Conservation (phyloP, 805 yeast genomes). For the Yamadazyma nakazawae region DNA sequence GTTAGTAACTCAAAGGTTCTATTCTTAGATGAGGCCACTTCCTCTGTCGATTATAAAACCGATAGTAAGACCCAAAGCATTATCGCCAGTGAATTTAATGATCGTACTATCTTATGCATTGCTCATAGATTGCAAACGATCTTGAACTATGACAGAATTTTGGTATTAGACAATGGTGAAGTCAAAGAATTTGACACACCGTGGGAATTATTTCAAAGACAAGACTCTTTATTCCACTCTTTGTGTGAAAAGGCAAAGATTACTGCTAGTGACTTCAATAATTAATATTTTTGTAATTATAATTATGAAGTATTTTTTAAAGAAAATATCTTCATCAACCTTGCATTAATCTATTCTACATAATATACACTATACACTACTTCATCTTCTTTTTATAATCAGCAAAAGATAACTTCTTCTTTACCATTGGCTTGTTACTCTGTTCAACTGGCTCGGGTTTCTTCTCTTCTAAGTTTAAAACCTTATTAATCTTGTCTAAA, state of each 20-base stretch:
- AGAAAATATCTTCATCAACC: background rate
- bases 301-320: background rate
- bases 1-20: conserved; percentile 71
- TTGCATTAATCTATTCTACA: background rate
- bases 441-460: conserved; percentile 7
- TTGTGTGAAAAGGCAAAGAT: conserved; percentile 61
- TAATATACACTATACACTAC: conserved; percentile 9
- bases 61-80: conserved; percentile 75
- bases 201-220: conserved; percentile 48
- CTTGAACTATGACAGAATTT: conserved; percentile 67
- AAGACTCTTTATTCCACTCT: conserved; percentile 54
- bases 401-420: conserved; percentile 64
- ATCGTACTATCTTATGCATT: conserved; percentile 79
- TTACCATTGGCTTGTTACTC: conserved; percentile 14
- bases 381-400: conserved; percentile 64
- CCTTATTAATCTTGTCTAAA: conserved; percentile 3
- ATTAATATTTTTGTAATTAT: background rate
- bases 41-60: conserved; percentile 80
- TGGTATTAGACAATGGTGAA: conserved; percentile 80
- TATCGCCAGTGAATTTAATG: conserved; percentile 58
- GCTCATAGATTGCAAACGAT: conserved; percentile 83
- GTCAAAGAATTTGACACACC: conserved; percentile 77
- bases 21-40: conserved; percentile 82
- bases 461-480: conserved; percentile 4
- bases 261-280: conserved; percentile 39